These are phyloP conservation scores for Kwoniella heveanensis DNA, from an alignment of 768 basidiomycete genomes.

Conservation along the genomic window DNA sequence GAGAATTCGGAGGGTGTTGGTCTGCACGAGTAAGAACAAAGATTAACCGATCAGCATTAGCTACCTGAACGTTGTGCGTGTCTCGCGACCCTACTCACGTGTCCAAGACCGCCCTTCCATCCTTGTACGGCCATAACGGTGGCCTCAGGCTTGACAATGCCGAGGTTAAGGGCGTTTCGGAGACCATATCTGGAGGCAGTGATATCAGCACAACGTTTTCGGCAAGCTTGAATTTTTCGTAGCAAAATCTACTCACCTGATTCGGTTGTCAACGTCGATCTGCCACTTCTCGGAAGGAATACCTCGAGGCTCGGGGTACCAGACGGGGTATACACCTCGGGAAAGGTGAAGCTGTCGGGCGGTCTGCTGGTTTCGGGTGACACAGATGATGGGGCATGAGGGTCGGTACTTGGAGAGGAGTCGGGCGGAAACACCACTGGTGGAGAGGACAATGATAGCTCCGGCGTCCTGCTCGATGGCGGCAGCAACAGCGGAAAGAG, in stretches of 20 bases:
- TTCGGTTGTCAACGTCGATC: constrained; percentile 69
- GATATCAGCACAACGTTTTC: constrained; percentile 54
- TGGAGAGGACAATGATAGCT: constrained; percentile 94
- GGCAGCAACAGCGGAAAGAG: constrained; percentile 92
- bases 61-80: background rate
- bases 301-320: constrained; percentile 92
- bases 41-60: background rate
- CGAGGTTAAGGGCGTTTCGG: constrained; percentile 75
- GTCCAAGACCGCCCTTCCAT: constrained; percentile 98
- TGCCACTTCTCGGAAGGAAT: constrained; percentile 91
- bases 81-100: constrained; percentile 55
- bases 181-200: constrained; percentile 66
- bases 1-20: constrained; percentile 56
- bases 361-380: constrained; percentile 94
- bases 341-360: constrained; percentile 95
- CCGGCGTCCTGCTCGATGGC: constrained; percentile 91
- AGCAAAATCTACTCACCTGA: constrained; percentile 59
- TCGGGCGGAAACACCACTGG: constrained; percentile 90
- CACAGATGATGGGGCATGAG: constrained; percentile 87
- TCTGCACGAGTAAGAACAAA: constrained; percentile 29
- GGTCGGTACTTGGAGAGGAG: constrained; percentile 96
- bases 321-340: constrained; percentile 95
- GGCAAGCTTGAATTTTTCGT: background rate
- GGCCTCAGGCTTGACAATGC: constrained; percentile 82
- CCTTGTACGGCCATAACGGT: constrained; percentile 95